Conservation (phyloP, 2,329 filamentous ascomycete genomes). For the Beauveria bassiana region DNA sequence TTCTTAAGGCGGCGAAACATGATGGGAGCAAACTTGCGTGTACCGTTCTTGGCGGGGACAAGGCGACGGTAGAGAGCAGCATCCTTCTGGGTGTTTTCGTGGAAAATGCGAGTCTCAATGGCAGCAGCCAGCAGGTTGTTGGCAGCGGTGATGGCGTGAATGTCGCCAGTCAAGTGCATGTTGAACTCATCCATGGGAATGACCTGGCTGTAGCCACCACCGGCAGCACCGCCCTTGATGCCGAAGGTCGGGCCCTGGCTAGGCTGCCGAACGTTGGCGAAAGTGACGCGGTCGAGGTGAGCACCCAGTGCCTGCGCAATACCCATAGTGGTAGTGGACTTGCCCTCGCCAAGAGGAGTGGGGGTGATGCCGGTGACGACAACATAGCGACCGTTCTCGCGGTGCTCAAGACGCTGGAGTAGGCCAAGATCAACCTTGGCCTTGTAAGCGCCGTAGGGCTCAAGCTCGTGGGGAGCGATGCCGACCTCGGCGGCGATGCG, state of each 20-base stretch:
- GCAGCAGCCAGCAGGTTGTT: conserved; percentile 96
- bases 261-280: conserved; percentile 94
- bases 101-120: conserved; percentile 97
- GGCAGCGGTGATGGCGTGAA: conserved; percentile 92
- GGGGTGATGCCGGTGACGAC: conserved; percentile 94
- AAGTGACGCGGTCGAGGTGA: conserved; percentile 78
- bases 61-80: conserved; percentile 78
- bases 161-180: conserved; percentile 92
- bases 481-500: conserved; percentile 78
- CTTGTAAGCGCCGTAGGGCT: conserved; percentile 92
- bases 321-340: conserved; percentile 96
- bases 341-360: conserved; percentile 92
- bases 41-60: conserved; percentile 83
- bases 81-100: conserved; percentile 92
- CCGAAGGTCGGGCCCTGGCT: conserved; percentile 97
- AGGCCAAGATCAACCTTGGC: conserved; percentile 85
- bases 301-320: conserved; percentile 87
- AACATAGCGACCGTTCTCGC: conserved; percentile 82
- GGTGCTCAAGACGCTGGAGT: conserved; percentile 77
- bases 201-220: conserved; percentile 96
- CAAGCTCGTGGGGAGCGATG: conserved; percentile 79
- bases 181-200: conserved; percentile 99
- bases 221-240: conserved; percentile 96
- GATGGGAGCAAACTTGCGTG: conserved; percentile 75
- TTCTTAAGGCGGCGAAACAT: conserved; percentile 94